Evolutionary conservation across 371 early-diverging fungal species (phyloP).

Genomic region (Mortierella sp.): DNA sequence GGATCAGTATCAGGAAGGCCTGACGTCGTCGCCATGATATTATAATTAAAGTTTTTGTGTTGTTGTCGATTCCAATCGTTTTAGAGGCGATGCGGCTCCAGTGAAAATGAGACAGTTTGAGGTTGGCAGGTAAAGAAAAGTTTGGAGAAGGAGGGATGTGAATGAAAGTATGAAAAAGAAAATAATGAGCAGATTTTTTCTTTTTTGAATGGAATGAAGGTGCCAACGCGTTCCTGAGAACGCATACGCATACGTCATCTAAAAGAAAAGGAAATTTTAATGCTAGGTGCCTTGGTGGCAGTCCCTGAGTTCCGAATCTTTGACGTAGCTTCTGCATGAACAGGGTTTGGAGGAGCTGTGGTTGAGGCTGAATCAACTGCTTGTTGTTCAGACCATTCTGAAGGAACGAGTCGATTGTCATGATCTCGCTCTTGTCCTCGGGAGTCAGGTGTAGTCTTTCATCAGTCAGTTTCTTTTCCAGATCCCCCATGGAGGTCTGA

Average conservation of each 20-base stretch:
- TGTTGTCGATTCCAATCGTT: no score
- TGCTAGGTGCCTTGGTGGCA: not conserved
- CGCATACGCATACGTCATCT: no score
- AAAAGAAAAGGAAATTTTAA: not conserved
- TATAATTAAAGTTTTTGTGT: no score
- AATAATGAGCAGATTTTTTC: no score
- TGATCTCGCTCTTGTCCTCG: constrained; percentile 14
- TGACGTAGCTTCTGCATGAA: not conserved
- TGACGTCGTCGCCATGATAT: constrained; percentile 1
- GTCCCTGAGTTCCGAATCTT: not conserved
- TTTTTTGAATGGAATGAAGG: no score
- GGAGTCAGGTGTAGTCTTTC: constrained; percentile 36
- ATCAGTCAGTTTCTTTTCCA: constrained; percentile 16
- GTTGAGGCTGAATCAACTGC: constrained; percentile 18
- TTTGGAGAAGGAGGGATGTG: no score
- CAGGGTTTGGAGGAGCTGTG: not conserved
- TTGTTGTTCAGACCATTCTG: constrained; percentile 24
- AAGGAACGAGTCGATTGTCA: constrained; percentile 26
- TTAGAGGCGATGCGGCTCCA: no score
- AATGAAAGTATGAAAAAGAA: no score
- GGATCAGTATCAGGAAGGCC: constrained; percentile 28
- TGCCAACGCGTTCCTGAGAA: no score
- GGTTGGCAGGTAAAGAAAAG: no score
- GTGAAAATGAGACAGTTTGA: no score
- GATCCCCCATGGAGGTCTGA: constrained; percentile 7